These are phyloP conservation scores for Phytophthora foliorum DNA, from an alignment of 352 stramenopile species.

Conservation along the genomic window DNA sequence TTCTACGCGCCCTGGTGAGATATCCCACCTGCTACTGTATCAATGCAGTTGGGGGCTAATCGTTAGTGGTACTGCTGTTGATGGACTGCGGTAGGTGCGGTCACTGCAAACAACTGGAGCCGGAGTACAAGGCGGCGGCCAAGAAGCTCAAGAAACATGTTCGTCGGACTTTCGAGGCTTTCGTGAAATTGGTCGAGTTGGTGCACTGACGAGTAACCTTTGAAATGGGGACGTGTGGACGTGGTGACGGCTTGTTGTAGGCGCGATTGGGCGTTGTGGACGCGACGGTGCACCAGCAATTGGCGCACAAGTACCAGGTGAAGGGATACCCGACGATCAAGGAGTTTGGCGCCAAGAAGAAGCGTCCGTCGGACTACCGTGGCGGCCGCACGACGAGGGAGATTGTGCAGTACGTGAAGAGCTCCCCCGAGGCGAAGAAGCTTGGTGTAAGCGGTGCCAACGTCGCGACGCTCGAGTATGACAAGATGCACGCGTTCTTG, in stretches of 20 bases:
- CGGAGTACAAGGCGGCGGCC: constrained; percentile 90
- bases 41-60: not conserved
- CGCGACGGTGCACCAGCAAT: constrained; percentile 61
- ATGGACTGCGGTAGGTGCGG: constrained; percentile 66
- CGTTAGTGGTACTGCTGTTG: not conserved
- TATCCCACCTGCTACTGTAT: constrained; percentile 7
- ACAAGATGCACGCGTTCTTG: constrained; percentile 68
- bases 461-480: constrained; percentile 59
- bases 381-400: constrained; percentile 67
- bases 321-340: constrained; percentile 88
- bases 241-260: constrained; percentile 37
- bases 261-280: constrained; percentile 77
- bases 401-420: constrained; percentile 82
- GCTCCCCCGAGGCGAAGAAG: constrained; percentile 73
- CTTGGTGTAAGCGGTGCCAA: constrained; percentile 64
- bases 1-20: constrained; percentile 93
- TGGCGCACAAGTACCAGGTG: constrained; percentile 84
- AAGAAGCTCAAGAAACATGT: constrained; percentile 89
- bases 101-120: constrained; percentile 92
- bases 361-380: constrained; percentile 77
- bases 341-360: constrained; percentile 87
- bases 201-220: constrained; percentile 23
- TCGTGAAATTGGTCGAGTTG: constrained; percentile 1
- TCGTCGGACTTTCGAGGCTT: constrained; percentile 7
- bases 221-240: not conserved